Evolutionary conservation across 2,329 filamentous ascomycete genomes (phyloP).

Genomic region (Orbilia blumenaviensis): DNA sequence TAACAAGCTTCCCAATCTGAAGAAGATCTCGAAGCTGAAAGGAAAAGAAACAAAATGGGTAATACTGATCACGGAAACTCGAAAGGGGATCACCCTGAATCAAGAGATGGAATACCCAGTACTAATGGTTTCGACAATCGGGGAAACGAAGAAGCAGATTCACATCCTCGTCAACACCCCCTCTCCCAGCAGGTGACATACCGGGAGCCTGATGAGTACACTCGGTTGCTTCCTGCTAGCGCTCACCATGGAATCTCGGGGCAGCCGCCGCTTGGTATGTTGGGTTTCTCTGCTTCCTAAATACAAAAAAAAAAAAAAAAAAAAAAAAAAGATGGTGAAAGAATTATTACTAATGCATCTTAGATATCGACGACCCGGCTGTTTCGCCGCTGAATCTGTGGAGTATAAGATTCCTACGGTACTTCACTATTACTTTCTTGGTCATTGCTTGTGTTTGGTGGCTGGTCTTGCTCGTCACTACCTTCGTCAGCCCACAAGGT

Average conservation of each 20-base stretch:
- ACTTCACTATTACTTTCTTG: constrained; percentile 79
- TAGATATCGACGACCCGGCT: constrained; percentile 59
- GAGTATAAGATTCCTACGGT: constrained; percentile 82
- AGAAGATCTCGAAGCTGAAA: too few species aligned
- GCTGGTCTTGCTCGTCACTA: constrained; percentile 84
- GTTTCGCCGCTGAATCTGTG: constrained; percentile 94
- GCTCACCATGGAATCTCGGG: constrained; percentile 36
- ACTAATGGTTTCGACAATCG: background rate
- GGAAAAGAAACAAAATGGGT: background rate
- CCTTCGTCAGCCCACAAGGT: constrained; percentile 88
- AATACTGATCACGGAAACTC: constrained; percentile 1
- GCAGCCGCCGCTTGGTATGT: constrained; percentile 45
- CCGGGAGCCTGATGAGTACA: constrained; percentile 40
- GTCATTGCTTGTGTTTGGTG: constrained; percentile 87
- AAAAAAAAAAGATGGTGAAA: too few species aligned
- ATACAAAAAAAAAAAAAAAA: too few species aligned
- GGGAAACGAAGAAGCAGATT: background rate
- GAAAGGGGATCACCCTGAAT: background rate
- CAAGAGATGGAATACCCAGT: constrained; percentile 2
- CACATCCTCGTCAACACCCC: background rate
- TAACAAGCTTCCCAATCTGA: background rate
- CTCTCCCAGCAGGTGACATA: background rate
- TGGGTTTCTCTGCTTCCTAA: background rate
- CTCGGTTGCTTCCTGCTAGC: constrained; percentile 19
- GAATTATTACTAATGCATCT: background rate